Evolutionary conservation across 257 asterid species (phyloP), one percentile per base, ranked within the genome.

Genomic region (Primulina eburnea): DNA sequence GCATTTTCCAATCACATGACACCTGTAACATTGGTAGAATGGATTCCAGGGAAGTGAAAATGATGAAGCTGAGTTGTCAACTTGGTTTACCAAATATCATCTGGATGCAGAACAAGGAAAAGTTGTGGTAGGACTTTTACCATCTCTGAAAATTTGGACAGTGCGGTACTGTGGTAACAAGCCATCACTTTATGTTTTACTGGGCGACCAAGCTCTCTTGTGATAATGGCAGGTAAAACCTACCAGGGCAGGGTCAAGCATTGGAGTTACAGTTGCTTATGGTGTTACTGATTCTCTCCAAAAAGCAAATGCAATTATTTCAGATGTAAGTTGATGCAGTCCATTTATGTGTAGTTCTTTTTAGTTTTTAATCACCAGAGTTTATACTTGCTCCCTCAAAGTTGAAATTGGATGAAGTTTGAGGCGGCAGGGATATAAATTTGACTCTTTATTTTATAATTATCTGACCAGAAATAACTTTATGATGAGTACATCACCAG

Each of bases 191-290:
- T 70, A 33, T 59, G 18, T 74, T 59, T 73, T 60, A 32, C 62
- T 77, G 67, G 61, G 30, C 16, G 72, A 70, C 43, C 57, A 70
- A 26, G 72, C 60, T 75, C 73, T 73, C 71, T 43, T 80, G 66
- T 53, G 9, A 79, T 63, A 64, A 74, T 83, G 78, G 62, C 86
- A 90, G 97, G 97, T 90, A 69, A 90, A 90, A 78, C 97, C 97
- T 71, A 80, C 96, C 65, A 83, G 87, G 74, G 96, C 96, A 65
- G 97, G 97, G 75, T 90, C 97, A 57, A 90, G 97, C 78, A 89
- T 90, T 32, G 97, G 97, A 76, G 96, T 90, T 73, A 74, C 86
- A 60, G 97, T 90, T 83, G 97, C 96, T 73, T 89, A 90, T 62
- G 97, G 97, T 59, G 88, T 89, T 75, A 38, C 95, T 60, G 96